Evolutionary conservation across 2,329 filamentous ascomycete species (phyloP), one percentile per base, ranked within the genome.

Genomic region (Sporothrix euskadiensis): DNA sequence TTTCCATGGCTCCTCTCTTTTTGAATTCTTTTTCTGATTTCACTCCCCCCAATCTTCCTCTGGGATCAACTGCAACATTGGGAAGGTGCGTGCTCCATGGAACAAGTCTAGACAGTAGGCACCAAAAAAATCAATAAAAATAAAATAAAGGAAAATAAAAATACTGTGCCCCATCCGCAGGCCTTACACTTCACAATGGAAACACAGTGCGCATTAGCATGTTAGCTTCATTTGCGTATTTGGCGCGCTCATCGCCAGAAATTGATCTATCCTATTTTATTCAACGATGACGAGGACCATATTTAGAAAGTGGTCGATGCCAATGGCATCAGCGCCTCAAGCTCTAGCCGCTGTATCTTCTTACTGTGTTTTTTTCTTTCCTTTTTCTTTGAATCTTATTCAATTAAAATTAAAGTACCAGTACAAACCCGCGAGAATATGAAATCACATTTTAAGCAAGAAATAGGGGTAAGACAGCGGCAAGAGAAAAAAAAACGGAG

Each of bases 11-110:
- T 22, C 59, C 41, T 68, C 26, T 12, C 26, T 35, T 35, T 22
- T 12, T 39, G 6, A 7, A 5, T n/a, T 30, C 32, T 44, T n/a
- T 44, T n/a, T 32, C 39, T 41, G 47, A 22, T 56, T 56, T 44
- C 35, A 41, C 66, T 35, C 49, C 68, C 32, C 32, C 66, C 41
- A 35, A 5, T 57, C 39, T n/a, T 59, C 16, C 68, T 26, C 30
- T 10, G 71, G 49, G 71, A 68, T 72, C 71, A 63, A 73, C 54
- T 73, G 71, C 63, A 69, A 69, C 54, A 30, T 32, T 44, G 26
- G 54, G 32, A 30, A 47, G 22, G 41, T 66, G 41, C 10, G 61
- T 52, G 30, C 39, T 30, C 54, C 41, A 52, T 52, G 49, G 35
- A 59, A 69, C 39, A 32, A 19, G 39, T 22, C 16, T 10, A 63